Base-by-base conservation (phyloP, 169 alveolate genomes). In the Theileria luwenshuni region DNA sequence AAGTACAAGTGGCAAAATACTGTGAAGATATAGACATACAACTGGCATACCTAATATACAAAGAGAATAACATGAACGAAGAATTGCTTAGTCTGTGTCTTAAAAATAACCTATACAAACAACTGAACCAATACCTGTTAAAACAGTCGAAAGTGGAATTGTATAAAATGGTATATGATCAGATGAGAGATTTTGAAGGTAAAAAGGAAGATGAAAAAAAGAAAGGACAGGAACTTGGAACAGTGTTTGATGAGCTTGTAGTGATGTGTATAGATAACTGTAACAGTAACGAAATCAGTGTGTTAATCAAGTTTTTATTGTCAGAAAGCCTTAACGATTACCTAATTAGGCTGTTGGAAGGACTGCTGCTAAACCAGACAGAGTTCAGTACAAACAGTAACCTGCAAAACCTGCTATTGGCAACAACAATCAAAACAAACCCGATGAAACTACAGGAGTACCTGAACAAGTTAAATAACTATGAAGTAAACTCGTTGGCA, bases 11-110 rank as follows among this genome's bases (percentile, higher is more conserved):
- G 45, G 99, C 99, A 17, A 95, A 94, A 87, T 98, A 92, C 91
- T 98, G 99, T 84, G 99, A 98, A 89, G 99, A 97, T 45, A 91
- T 98, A 74, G 99, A 98, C 89, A 99, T 99, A 17, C 99, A 97
- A 90, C 91, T 98, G 71, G 99, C 99, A n/a, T 96, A 92, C 86
- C 92, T 96, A 35, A 99, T 99, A 21, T 98, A 98, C 92, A 96
- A 94, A 84, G 93, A 98, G 83, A 98, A 99, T 27, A 95, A 97
- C 95, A 99, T 99, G 47, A 90, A 96, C 74, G 97, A 99, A 86
- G 99, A 98, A 86, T 96, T 95, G 72, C 98, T 96, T 86, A 93
- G 97, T 30, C 94, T 98, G 43, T 94, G 94, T 51, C 92, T 97
- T 62, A 97, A 99, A 32, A 97, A 97, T 92, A 94, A 93, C 74